Evolutionary conservation across 208 protist genomes (phyloP).

Genomic region (Acanthamoeba sp.): DNA sequence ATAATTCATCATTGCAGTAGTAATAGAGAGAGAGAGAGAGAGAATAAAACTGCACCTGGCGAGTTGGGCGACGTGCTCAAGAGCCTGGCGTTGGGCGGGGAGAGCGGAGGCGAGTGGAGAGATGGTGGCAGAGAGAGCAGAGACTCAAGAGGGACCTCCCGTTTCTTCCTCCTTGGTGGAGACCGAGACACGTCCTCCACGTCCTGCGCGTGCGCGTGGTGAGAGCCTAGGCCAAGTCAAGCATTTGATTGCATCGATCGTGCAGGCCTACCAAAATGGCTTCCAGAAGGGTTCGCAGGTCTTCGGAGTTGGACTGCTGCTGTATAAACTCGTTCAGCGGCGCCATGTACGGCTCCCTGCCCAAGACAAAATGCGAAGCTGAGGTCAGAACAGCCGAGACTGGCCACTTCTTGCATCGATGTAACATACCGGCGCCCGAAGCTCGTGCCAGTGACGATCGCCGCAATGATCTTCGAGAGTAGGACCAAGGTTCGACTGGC

Average conservation of each 20-base stretch:
- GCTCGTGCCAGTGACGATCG: constrained; percentile 45
- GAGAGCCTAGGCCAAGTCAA: neutral
- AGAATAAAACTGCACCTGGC: neutral
- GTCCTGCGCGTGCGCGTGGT: neutral
- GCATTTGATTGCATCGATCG: neutral
- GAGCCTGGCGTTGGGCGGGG: neutral
- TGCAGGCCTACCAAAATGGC: constrained; percentile 28
- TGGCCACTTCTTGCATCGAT: neutral
- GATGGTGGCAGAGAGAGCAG: constrained; percentile 8
- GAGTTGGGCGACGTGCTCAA: neutral
- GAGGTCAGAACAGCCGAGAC: too few species aligned
- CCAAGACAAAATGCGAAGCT: neutral
- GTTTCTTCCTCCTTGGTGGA: neutral
- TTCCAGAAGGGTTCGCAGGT: constrained; percentile 12
- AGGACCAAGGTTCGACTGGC: constrained; percentile 37
- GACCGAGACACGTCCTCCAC: neutral
- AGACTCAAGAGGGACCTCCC: neutral
- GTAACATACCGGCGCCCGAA: constrained; percentile 24
- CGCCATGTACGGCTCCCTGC: constrained; percentile 37
- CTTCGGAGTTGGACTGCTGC: constrained; percentile 33
- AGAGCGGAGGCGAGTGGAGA: neutral
- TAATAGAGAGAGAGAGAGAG: too few species aligned
- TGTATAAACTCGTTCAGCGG: constrained; percentile 17
- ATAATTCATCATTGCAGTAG: too few species aligned
- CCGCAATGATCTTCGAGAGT: constrained; percentile 58